Evolutionary conservation across 495 filamentous ascomycete genomes (phyloP).

Genomic region (Oidiodendron maius): DNA sequence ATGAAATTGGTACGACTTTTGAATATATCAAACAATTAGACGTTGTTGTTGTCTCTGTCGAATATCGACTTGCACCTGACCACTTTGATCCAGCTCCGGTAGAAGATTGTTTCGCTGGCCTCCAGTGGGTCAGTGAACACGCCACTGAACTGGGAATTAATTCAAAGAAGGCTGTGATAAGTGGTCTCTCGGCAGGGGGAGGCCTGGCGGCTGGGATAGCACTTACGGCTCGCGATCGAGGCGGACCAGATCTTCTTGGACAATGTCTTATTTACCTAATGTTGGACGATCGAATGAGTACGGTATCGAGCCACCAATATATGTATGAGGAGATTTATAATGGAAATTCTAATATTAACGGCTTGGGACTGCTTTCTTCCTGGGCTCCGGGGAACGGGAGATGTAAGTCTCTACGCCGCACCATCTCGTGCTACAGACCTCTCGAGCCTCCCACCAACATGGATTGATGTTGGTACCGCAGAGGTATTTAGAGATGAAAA

Average conservation of each 20-base stretch:
- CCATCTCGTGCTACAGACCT: constrained; percentile 29
- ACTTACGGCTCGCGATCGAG: constrained; percentile 26
- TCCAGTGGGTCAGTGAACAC: constrained; percentile 19
- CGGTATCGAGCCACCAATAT: too few species aligned
- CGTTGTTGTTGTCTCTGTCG: not conserved
- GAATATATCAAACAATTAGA: not conserved
- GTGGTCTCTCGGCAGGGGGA: constrained; percentile 32
- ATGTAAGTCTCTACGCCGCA: constrained; percentile 23
- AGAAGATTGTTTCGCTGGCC: constrained; percentile 35
- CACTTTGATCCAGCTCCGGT: constrained; percentile 41
- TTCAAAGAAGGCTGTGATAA: constrained; percentile 26
- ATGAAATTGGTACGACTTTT: not conserved
- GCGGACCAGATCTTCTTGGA: too few species aligned
- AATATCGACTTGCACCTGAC: constrained; percentile 48
- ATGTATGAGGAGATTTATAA: too few species aligned
- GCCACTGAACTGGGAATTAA: constrained; percentile 26
- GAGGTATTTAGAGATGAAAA: constrained; percentile 32
- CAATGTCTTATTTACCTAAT: too few species aligned
- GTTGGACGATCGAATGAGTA: too few species aligned
- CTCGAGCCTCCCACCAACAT: constrained; percentile 24
- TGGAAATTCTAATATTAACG: too few species aligned
- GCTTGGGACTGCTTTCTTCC: not conserved
- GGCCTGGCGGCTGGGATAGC: constrained; percentile 28
- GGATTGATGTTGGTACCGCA: constrained; percentile 29
- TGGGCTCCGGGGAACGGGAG: not conserved